These are phyloP conservation scores for Phytophthora tentaculata DNA, from an alignment of 352 stramenopile species.

Conservation along the genomic window DNA sequence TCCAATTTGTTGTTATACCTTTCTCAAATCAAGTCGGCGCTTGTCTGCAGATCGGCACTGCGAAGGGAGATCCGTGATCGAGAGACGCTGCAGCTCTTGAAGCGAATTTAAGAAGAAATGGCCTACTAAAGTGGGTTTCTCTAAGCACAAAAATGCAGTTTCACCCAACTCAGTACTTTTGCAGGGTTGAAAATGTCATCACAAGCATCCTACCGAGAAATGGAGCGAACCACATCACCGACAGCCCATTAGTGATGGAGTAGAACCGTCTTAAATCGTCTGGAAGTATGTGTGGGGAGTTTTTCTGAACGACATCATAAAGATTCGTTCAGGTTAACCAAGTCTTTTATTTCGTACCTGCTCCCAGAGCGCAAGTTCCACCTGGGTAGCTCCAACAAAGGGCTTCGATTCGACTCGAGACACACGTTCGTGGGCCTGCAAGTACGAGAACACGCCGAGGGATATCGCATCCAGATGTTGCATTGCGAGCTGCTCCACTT, in stretches of 20 bases:
- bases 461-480: slow-evolving; percentile 63
- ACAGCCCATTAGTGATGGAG: slow-evolving; percentile 68
- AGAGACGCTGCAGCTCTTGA: slow-evolving; percentile 57
- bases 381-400: slow-evolving; percentile 48
- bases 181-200: neutral
- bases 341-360: slow-evolving; percentile 41
- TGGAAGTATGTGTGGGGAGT: slow-evolving; percentile 58
- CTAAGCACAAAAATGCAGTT: slow-evolving; percentile 20
- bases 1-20: too few species aligned
- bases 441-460: slow-evolving; percentile 73
- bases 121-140: slow-evolving; percentile 54
- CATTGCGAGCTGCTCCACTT: slow-evolving; percentile 18
- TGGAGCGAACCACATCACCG: slow-evolving; percentile 71
- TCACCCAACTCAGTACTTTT: neutral
- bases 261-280: slow-evolving; percentile 78
- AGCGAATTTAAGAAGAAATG: slow-evolving; percentile 71
- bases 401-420: slow-evolving; percentile 62
- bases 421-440: slow-evolving; percentile 64
- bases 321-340: neutral
- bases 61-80: slow-evolving; percentile 42
- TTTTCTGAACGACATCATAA: slow-evolving; percentile 45
- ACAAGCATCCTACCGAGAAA: slow-evolving; percentile 44
- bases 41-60: slow-evolving; percentile 53
- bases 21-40: slow-evolving; percentile 37
- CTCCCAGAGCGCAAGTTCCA: slow-evolving; percentile 72